Conservation (phyloP, 1,284 basidiomycete species). For the Ceratobasidium sp. region DNA sequence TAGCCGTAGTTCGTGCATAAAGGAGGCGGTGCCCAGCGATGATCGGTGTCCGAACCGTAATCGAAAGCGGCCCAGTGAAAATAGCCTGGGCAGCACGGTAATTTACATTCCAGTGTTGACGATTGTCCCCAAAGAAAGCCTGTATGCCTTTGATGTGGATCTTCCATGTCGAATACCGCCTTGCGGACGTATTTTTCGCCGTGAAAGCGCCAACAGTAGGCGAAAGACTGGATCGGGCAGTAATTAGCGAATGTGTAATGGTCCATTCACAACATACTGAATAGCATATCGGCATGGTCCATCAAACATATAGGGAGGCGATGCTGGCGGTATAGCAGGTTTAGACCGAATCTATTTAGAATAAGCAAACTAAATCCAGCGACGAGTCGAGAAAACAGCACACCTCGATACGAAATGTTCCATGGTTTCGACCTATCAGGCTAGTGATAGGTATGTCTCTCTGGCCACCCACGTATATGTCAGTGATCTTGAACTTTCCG, state of each 20-base stretch:
- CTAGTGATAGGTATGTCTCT: slow-evolving; percentile 68
- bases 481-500: slow-evolving; percentile 64
- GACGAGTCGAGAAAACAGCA: slow-evolving; percentile 31
- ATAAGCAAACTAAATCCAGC: neutral
- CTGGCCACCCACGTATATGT: slow-evolving; percentile 57
- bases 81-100: slow-evolving; percentile 76
- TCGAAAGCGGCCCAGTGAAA: slow-evolving; percentile 66
- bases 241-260: slow-evolving; percentile 45
- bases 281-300: slow-evolving; percentile 74
- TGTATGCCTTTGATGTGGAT: slow-evolving; percentile 69
- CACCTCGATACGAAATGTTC: slow-evolving; percentile 74
- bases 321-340: slow-evolving; percentile 52
- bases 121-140: slow-evolving; percentile 63
- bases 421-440: slow-evolving; percentile 54
- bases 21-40: slow-evolving; percentile 74
- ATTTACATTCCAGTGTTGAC: slow-evolving; percentile 68
- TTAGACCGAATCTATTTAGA: slow-evolving; percentile 53
- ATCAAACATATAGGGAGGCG: slow-evolving; percentile 68
- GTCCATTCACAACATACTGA: slow-evolving; percentile 68
- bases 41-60: slow-evolving; percentile 69
- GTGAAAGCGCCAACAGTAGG: slow-evolving; percentile 38
- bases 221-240: neutral
- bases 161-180: slow-evolving; percentile 83
- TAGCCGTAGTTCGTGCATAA: slow-evolving; percentile 70
- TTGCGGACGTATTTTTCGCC: slow-evolving; percentile 52